Evolutionary conservation across 2,329 filamentous ascomycete genomes (phyloP).

Genomic region (Mycogone perniciosa): DNA sequence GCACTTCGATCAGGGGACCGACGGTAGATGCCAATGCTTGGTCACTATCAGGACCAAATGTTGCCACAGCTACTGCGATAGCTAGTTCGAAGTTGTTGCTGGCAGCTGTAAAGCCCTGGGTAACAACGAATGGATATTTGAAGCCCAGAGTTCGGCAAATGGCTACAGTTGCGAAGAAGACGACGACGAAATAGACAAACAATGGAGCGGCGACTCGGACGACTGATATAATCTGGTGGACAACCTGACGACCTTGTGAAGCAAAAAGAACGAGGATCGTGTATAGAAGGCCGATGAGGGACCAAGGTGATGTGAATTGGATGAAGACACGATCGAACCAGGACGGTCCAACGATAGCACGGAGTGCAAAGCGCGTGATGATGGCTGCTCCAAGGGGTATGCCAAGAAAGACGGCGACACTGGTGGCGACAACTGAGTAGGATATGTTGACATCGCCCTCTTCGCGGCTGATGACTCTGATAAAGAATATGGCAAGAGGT

Average conservation of each 20-base stretch:
- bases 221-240: constrained; percentile 78
- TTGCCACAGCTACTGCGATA: constrained; percentile 79
- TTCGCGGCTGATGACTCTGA: constrained; percentile 58
- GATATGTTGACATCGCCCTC: constrained; percentile 31
- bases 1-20: constrained; percentile 80
- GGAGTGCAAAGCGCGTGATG: constrained; percentile 62
- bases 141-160: constrained; percentile 62
- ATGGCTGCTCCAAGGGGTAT: constrained; percentile 77
- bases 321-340: constrained; percentile 68
- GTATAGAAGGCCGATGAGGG: constrained; percentile 76
- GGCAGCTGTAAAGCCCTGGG: constrained; percentile 81
- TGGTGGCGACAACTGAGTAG: constrained; percentile 67
- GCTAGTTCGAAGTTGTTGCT: constrained; percentile 93
- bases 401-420: constrained; percentile 77
- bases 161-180: constrained; percentile 65
- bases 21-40: constrained; percentile 79
- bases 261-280: constrained; percentile 84
- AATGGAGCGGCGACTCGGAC: constrained; percentile 74
- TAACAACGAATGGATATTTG: constrained; percentile 61
- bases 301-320: constrained; percentile 64
- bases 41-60: constrained; percentile 69
- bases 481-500: constrained; percentile 62
- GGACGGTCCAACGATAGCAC: constrained; percentile 43
- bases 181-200: constrained; percentile 69
- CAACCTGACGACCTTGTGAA: constrained; percentile 68